These are phyloP conservation scores for Claviceps sp. DNA, from an alignment of 2,329 filamentous ascomycete genomes.

Conservation along the genomic window DNA sequence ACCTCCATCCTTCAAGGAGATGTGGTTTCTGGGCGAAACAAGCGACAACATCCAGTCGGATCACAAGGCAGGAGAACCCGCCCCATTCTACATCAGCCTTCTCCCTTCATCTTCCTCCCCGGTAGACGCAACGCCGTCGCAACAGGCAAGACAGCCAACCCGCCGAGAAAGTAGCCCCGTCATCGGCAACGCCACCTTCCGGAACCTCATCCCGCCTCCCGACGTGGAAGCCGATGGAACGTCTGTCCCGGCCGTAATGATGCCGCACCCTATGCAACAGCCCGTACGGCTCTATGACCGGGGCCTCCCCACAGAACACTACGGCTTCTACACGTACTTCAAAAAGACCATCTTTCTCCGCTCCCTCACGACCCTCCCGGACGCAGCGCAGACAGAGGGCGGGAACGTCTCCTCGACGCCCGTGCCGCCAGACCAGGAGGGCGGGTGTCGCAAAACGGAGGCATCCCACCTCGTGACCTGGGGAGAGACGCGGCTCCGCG, in stretches of 20 bases:
- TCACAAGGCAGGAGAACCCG: constrained; percentile 69
- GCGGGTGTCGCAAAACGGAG: constrained; percentile 38
- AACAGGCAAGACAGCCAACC: too few species aligned
- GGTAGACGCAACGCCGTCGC: too few species aligned
- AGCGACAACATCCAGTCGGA: constrained; percentile 57
- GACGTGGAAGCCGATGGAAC: constrained; percentile 53
- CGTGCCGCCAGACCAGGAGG: constrained; percentile 35
- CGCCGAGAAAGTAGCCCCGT: constrained; percentile 10
- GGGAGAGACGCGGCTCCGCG: constrained; percentile 46
- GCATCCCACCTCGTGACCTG: constrained; percentile 45
- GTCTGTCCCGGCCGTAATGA: constrained; percentile 56
- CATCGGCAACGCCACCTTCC: constrained; percentile 14
- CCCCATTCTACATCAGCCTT: constrained; percentile 78
- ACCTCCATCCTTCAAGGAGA: constrained; percentile 53
- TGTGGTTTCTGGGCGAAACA: constrained; percentile 71
- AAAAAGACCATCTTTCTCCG: constrained; percentile 75
- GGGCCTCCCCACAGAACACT: constrained; percentile 68
- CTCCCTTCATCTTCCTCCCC: constrained; percentile 27
- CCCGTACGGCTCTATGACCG: constrained; percentile 78
- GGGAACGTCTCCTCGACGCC: neutral
- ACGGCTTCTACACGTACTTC: constrained; percentile 89
- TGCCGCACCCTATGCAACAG: constrained; percentile 59
- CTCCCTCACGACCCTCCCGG: constrained; percentile 33
- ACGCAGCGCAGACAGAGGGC: constrained; percentile 22
- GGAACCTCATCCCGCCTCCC: constrained; percentile 47